Conservation (phyloP, 257 asterid species). For the Gardenia jasminoides region DNA sequence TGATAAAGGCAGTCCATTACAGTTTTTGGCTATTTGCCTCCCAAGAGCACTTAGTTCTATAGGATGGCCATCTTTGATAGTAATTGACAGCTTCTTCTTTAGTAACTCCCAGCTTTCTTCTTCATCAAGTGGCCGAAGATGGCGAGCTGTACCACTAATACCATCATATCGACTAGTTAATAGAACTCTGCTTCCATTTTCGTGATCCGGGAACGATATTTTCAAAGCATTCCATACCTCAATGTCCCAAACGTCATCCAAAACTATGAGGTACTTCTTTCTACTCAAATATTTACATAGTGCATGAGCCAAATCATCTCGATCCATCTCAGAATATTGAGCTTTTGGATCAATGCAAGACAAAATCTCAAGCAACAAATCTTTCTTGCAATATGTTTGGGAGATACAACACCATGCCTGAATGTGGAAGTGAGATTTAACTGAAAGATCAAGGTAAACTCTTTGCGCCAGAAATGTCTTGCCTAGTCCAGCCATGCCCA, state of each 20-base stretch:
- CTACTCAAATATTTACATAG: neutral
- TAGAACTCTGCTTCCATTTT: conserved; percentile 12
- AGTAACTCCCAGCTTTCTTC: neutral
- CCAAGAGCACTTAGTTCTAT: neutral
- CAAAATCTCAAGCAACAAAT: conserved; percentile 14
- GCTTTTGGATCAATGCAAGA: neutral
- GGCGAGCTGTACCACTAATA: neutral
- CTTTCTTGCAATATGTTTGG: neutral
- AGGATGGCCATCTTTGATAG: neutral
- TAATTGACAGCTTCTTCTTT: neutral
- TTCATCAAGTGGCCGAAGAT: neutral
- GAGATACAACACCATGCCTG: conserved; percentile 17
- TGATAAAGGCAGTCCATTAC: neutral
- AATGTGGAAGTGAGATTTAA: neutral
- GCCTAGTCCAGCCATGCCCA: conserved; percentile 21
- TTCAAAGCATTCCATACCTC: conserved; percentile 18
- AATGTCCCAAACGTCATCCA: conserved; percentile 24
- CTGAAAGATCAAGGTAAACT: neutral
- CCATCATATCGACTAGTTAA: neutral
- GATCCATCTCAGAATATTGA: neutral
- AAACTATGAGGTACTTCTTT: neutral
- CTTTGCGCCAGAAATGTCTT: conserved; percentile 17
- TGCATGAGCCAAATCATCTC: neutral
- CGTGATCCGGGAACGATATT: conserved; percentile 7
- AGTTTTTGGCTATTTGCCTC: neutral